Percentiles rank a stretch among this genome's conserved stretches.
Evolutionary conservation across 2,329 filamentous ascomycete species (phyloP).

Genomic region (Thermothelomyces thermophilus): DNA sequence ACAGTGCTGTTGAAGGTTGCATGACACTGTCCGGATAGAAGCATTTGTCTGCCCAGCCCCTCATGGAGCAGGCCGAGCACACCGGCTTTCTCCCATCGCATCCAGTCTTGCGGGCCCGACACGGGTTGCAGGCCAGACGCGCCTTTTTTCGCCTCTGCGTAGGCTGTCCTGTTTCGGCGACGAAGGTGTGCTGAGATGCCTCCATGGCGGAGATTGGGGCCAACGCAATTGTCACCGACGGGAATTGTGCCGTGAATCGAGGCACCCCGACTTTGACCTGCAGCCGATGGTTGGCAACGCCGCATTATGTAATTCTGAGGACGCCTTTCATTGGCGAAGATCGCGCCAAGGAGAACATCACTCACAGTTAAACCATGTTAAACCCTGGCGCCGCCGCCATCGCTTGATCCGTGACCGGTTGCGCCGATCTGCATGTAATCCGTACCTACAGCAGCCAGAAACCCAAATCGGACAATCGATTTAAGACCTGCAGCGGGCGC

Average conservation of each 20-base stretch:
- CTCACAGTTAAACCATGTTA: no score
- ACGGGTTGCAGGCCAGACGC: conserved; percentile 20
- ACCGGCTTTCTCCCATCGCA: conserved; percentile 21
- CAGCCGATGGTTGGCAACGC: neutral
- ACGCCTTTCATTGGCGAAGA: neutral
- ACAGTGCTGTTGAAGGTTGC: conserved; percentile 15
- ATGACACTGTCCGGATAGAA: conserved; percentile 18
- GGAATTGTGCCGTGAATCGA: neutral
- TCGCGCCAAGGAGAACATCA: neutral
- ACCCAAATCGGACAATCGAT: no score
- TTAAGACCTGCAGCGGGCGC: no score
- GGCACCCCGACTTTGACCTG: no score
- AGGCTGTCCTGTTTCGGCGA: conserved; percentile 13
- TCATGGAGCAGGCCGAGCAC: conserved; percentile 14
- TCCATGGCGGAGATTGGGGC: conserved; percentile 6
- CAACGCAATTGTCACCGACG: neutral
- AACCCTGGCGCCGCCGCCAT: no score
- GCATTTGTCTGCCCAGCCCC: conserved; percentile 21
- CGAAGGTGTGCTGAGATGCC: conserved; percentile 7
- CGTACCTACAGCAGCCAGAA: no score
- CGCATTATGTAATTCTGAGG: conserved; percentile 2
- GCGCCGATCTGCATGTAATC: no score
- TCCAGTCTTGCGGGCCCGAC: conserved; percentile 21
- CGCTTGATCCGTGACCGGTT: no score
- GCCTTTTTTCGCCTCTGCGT: conserved; percentile 14